These are phyloP conservation scores for Leptomonas pyrrhocoris DNA, from an alignment of 208 protist genomes.

Conservation along the genomic window DNA sequence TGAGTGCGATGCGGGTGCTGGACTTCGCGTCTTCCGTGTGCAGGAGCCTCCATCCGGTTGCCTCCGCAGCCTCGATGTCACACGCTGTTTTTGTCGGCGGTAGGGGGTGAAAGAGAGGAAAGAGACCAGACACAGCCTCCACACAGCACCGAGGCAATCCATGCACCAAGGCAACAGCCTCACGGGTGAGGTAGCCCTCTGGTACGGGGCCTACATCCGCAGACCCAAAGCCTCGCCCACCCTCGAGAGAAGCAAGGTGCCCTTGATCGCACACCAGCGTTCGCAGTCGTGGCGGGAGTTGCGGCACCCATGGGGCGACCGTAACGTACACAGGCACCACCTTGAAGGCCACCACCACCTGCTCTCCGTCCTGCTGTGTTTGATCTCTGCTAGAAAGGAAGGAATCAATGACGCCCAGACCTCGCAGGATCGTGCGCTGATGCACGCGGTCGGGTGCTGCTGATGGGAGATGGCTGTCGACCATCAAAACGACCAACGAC, in stretches of 20 bases:
- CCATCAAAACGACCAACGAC: neutral
- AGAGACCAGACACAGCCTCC: constrained; percentile 20
- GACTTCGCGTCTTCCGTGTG: neutral
- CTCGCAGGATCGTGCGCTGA: neutral
- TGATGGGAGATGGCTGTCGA: neutral
- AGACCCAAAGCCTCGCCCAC: neutral
- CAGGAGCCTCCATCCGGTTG: constrained; percentile 5
- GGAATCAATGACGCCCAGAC: constrained; percentile 9
- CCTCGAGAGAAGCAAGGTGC: constrained; percentile 8
- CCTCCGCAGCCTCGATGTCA: neutral
- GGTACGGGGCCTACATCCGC: constrained; percentile 11
- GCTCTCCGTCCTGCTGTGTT: neutral
- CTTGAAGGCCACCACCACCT: neutral
- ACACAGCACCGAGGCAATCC: constrained; percentile 37
- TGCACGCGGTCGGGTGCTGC: no score
- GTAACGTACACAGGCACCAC: constrained; percentile 10
- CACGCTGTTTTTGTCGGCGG: neutral
- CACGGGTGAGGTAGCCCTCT: constrained; percentile 13
- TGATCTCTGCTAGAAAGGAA: neutral
- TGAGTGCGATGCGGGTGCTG: neutral
- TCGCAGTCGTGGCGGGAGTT: constrained; percentile 1
- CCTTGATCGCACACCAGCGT: constrained; percentile 10
- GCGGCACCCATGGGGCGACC: neutral
- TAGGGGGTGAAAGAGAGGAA: constrained; percentile 18
- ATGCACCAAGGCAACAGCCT: constrained; percentile 35